Conservation (phyloP, 768 basidiomycete species). For the Mycena sanguinolenta region DNA sequence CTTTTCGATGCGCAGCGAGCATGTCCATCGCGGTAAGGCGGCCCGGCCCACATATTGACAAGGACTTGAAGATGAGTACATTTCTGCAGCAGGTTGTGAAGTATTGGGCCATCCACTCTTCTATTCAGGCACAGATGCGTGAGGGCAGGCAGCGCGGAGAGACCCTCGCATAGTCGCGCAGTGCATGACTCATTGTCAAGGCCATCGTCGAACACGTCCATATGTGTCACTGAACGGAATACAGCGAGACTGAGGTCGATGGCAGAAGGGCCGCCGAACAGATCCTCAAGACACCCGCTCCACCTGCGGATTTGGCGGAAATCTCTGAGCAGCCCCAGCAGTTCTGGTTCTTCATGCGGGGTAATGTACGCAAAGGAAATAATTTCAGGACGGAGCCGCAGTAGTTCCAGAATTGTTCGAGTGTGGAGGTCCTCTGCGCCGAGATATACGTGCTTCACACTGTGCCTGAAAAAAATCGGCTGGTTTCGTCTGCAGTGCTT, state of each 20-base stretch:
- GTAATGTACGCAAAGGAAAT: not conserved
- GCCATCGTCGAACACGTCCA: constrained; percentile 26
- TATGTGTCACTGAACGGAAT: constrained; percentile 24
- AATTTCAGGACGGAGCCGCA: constrained; percentile 13
- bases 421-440: not conserved
- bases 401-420: not conserved
- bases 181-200: not conserved
- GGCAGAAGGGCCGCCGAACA: not conserved
- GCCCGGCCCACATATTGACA: constrained; percentile 15
- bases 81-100: not conserved
- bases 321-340: not conserved
- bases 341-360: not conserved
- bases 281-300: constrained; percentile 15
- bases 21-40: not conserved
- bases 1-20: not conserved
- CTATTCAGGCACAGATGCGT: constrained; percentile 24
- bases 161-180: not conserved
- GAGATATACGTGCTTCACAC: constrained; percentile 19
- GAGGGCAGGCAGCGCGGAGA: too few species aligned
- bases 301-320: constrained; percentile 1
- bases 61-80: constrained; percentile 16
- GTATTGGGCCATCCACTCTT: not conserved
- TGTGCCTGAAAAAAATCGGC: constrained; percentile 20
- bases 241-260: constrained; percentile 1
- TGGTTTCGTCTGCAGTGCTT: constrained; percentile 17